phyloP scores from a whole-genome alignment of 257 asterid species.

The Capsicum pubescens region DNA sequence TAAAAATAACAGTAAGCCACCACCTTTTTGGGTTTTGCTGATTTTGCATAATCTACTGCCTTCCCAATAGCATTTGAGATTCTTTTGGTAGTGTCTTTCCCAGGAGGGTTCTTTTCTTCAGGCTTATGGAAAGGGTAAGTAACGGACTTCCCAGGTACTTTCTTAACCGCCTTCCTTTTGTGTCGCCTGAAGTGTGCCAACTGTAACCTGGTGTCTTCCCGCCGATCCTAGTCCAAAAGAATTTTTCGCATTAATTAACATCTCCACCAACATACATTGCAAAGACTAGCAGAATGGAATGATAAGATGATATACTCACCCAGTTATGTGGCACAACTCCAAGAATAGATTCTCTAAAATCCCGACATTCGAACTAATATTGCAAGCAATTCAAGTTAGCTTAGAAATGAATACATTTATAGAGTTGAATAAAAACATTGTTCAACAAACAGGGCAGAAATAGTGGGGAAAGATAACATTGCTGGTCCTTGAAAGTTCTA shows the following conservation, averaged over 20 bases:
- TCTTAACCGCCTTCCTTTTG: conserved; percentile 86
- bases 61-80: conserved; percentile 91
- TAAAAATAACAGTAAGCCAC: conserved; percentile 30
- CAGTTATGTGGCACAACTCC: conserved; percentile 98
- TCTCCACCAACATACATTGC: background rate
- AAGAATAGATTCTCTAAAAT: conserved; percentile 93
- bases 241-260: conserved; percentile 23
- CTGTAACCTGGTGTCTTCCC: conserved; percentile 84
- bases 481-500: background rate
- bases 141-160: conserved; percentile 69
- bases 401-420: background rate
- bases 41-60: conserved; percentile 86
- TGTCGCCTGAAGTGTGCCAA: conserved; percentile 89
- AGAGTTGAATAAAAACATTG: conserved; percentile 15
- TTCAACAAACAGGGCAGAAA: conserved; percentile 6
- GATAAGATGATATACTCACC: conserved; percentile 57
- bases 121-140: conserved; percentile 84
- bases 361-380: conserved; percentile 93
- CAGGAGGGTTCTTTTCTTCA: conserved; percentile 84
- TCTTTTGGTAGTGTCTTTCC: conserved; percentile 85
- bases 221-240: conserved; percentile 72
- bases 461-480: background rate
- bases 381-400: conserved; percentile 32
- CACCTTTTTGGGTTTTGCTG: conserved; percentile 85
- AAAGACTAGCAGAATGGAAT: background rate